These are phyloP conservation scores for Lactarius tabidus DNA, from an alignment of 768 basidiomycete genomes.

Conservation along the genomic window DNA sequence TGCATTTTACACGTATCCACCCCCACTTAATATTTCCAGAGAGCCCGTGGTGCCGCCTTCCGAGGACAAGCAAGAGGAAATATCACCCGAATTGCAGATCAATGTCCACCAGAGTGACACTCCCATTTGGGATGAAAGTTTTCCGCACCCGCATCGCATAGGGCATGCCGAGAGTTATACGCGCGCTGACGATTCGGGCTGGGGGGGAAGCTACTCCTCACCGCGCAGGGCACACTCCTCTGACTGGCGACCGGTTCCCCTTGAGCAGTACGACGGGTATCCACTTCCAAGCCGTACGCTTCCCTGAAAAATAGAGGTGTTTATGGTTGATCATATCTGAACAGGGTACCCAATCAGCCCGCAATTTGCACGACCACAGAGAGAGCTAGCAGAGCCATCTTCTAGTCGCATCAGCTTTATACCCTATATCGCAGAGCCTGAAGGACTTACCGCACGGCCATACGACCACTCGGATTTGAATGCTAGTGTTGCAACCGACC, in stretches of 20 bases:
- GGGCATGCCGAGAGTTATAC: conserved; percentile 26
- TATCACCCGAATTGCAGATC: conserved; percentile 10
- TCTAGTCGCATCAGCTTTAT: conserved; percentile 16
- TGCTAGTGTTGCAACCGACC: not conserved
- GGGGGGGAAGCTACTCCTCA: conserved; percentile 1
- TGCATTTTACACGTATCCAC: conserved; percentile 29
- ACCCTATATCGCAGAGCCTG: conserved; percentile 15
- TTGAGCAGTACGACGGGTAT: conserved; percentile 3
- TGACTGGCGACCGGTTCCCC: conserved; percentile 14
- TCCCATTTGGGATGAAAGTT: conserved; percentile 14
- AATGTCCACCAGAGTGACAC: conserved; percentile 6
- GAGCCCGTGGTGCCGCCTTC: not conserved
- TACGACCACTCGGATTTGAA: conserved; percentile 3
- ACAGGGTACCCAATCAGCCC: conserved; percentile 2
- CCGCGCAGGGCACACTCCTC: conserved; percentile 8
- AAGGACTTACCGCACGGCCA: conserved; percentile 4
- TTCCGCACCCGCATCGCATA: conserved; percentile 14
- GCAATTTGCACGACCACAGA: conserved; percentile 12
- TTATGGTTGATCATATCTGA: not conserved
- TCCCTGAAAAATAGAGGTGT: not conserved
- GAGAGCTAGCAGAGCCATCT: conserved; percentile 14
- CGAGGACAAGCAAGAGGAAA: conserved; percentile 4
- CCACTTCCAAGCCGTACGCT: conserved; percentile 9
- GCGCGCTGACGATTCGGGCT: conserved; percentile 19
- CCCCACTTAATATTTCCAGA: conserved; percentile 19